phyloP scores from a whole-genome alignment of 805 yeast genomes.

The Suhomyces kilbournensis region DNA sequence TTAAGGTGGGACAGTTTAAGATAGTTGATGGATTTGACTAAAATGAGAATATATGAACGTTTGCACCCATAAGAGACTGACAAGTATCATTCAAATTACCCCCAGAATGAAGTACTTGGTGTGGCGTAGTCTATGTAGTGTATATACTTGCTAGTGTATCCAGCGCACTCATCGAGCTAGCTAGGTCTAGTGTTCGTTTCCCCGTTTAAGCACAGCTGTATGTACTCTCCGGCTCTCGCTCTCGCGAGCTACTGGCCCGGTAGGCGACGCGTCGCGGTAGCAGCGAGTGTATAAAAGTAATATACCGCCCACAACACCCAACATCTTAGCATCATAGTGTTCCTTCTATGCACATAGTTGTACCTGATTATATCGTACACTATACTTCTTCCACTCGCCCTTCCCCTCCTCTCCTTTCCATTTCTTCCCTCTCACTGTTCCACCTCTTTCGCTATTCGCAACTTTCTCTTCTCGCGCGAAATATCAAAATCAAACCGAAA shows the following conservation, averaged over 20 bases:
- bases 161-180: background rate
- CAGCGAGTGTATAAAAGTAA: background rate
- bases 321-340: background rate
- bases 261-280: background rate
- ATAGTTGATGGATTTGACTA: conserved; percentile 27
- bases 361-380: background rate
- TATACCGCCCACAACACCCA: background rate
- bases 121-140: too few relatives aligned
- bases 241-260: too few relatives aligned
- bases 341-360: background rate
- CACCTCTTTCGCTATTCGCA: background rate
- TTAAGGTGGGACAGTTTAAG: conserved; percentile 27
- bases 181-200: background rate
- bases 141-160: too few relatives aligned
- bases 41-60: background rate
- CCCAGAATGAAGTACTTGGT: too few relatives aligned
- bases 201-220: background rate
- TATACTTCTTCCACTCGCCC: background rate
- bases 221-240: background rate
- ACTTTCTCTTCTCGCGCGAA: background rate
- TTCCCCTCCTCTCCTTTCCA: background rate
- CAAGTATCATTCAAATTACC: too few relatives aligned
- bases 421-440: background rate
- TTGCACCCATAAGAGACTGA: background rate
- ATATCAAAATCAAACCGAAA: background rate